A percentile compares a stretch with the other conserved stretches of the same genome.
phyloP scores from a whole-genome alignment of 768 basidiomycete genomes.

The Amanita jacksonii region DNA sequence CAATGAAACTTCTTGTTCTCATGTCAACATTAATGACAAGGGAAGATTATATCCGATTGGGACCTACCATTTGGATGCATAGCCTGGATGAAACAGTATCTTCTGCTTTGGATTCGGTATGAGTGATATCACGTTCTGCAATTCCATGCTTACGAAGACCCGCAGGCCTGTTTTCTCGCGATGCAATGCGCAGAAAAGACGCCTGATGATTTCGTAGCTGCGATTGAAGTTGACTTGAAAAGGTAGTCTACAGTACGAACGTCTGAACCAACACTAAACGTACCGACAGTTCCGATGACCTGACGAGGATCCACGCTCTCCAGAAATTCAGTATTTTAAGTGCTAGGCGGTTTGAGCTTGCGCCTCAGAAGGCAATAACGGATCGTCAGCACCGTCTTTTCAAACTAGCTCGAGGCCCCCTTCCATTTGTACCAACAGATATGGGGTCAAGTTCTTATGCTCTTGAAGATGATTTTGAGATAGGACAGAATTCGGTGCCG shows the following conservation, averaged over 20 bases:
- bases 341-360: conserved; percentile 63
- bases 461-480: conserved; percentile 40
- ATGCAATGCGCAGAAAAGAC: conserved; percentile 69
- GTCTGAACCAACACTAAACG: conserved; percentile 2
- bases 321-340: conserved; percentile 45
- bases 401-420: conserved; percentile 55
- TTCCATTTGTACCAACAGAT: conserved; percentile 70
- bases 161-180: conserved; percentile 50
- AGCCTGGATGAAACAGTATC: conserved; percentile 35
- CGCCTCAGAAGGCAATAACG: conserved; percentile 48
- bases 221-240: conserved; percentile 45
- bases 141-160: background rate
- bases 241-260: conserved; percentile 29
- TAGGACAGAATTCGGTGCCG: conserved; percentile 46
- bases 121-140: background rate
- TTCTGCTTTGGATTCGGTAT: conserved; percentile 39
- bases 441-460: conserved; percentile 57
- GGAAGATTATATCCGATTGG: conserved; percentile 42
- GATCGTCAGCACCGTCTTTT: conserved; percentile 62
- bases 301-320: conserved; percentile 41
- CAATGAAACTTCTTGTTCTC: conserved; percentile 52
- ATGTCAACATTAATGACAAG: conserved; percentile 43
- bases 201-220: conserved; percentile 34
- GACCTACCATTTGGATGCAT: conserved; percentile 48
- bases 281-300: conserved; percentile 35